phyloP scores from a whole-genome alignment of 495 filamentous ascomycete genomes.

The Aspergillus sclerotiicarbonarius region DNA sequence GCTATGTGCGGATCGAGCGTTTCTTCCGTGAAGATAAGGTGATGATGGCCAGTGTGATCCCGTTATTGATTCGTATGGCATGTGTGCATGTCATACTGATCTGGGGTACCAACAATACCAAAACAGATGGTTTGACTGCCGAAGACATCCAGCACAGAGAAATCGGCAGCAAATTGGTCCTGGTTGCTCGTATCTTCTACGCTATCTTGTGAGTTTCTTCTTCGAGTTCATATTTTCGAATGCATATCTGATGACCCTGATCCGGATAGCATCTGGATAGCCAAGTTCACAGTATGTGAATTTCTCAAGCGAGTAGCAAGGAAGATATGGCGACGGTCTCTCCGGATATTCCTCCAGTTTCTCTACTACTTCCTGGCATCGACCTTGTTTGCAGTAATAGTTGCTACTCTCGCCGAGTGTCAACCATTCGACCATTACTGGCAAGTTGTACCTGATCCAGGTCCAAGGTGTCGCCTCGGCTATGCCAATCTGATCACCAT shows the following conservation, averaged over 20 bases:
- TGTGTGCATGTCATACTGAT: conserved; percentile 80
- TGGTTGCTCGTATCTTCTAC: conserved; percentile 54
- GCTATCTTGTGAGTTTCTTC: conserved; percentile 51
- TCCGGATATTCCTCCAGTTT: conserved; percentile 61
- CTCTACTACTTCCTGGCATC: conserved; percentile 71
- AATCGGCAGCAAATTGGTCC: conserved; percentile 53
- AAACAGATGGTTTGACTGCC: conserved; percentile 37
- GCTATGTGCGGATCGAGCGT: conserved; percentile 75
- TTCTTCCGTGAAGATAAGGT: conserved; percentile 86
- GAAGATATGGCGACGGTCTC: conserved; percentile 66
- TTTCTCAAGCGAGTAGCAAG: conserved; percentile 78
- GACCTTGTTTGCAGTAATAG: conserved; percentile 76
- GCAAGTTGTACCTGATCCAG: conserved; percentile 89
- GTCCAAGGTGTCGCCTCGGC: conserved; percentile 76
- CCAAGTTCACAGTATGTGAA: conserved; percentile 86
- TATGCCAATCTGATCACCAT: conserved; percentile 85
- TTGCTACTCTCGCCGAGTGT: conserved; percentile 82
- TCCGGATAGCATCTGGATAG: conserved; percentile 73
- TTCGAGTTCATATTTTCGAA: not conserved
- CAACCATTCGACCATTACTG: conserved; percentile 82
- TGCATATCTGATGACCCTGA: not conserved
- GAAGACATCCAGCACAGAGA: conserved; percentile 42
- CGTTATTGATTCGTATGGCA: conserved; percentile 77
- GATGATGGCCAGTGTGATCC: conserved; percentile 76
- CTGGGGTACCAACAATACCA: conserved; percentile 83